Base-by-base conservation (phyloP, 345 rosid genomes). In the Geranium brycei region DNA sequence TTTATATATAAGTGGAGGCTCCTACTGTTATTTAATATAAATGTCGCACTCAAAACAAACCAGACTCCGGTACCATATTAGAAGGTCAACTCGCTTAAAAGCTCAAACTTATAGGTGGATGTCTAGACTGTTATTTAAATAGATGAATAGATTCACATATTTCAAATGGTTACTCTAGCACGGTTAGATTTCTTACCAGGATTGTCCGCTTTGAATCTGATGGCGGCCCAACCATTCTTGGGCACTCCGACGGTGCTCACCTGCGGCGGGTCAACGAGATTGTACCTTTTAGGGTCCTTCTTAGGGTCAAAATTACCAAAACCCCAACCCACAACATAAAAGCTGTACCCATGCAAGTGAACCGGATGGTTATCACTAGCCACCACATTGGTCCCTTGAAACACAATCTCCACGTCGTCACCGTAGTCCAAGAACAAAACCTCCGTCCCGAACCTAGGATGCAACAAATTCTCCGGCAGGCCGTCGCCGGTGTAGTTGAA, bases 321-420 rank as follows among this genome's bases (percentile, higher is more conserved):
- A 1, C 75, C 80, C 15, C 19, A 57, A 0, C 85, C 85, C 5
- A 81, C 82, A 59, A 81, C 58, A 64, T 72, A 80, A 72, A 80
- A 77, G 71, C 76, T 77, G 32, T 38, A 71, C 0, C 81, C 84
- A 40, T 81, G 85, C 0, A 78, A 19, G 67, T 81, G 85, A 70
- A 81, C 69, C 0, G 85, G 85, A 63, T 81, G 85, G 61, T 71
- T 71, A 16, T 56, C 69, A 1, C 71, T 65, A 3, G 71, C 68
- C 0, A 64, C 41, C 0, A 78, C 19, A 59, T 76, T 76, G 5
- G 85, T 81, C 57, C 80, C 80, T 67, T 81, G 85, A 17, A 64
- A 67, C 5, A 81, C 75, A 4, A 81, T 67, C 41, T 81, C 85
- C 0, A 81, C 82, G 0, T 19, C 62, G 1, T 75, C 79, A 7